Percentiles rank a stretch among this genome's conserved stretches.
These are phyloP conservation scores for Geotrichum citri-aurantii DNA, from an alignment of 1,139 yeast species.

Conservation along the genomic window DNA sequence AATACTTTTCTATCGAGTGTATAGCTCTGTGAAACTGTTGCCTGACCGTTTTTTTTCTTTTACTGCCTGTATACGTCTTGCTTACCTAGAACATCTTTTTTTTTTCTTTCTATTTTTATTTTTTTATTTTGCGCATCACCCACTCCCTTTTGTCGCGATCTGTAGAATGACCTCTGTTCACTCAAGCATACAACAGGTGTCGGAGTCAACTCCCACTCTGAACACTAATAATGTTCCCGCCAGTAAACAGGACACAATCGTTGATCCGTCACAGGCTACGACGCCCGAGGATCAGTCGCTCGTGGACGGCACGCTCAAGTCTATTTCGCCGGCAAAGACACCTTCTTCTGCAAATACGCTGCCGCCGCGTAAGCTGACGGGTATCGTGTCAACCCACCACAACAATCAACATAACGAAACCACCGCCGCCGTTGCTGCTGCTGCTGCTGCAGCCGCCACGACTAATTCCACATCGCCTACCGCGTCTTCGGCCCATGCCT, in stretches of 20 bases:
- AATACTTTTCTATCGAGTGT: background rate
- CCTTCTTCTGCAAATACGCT: slow-evolving; percentile 7
- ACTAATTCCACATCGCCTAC: background rate
- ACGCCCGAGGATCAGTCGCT: slow-evolving; percentile 7
- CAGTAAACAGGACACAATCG: slow-evolving; percentile 8
- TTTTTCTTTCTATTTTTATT: background rate
- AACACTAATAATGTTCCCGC: background rate
- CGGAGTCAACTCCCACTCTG: background rate
- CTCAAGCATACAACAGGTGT: slow-evolving; percentile 3
- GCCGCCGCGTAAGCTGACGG: slow-evolving; percentile 7
- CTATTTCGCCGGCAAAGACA: background rate
- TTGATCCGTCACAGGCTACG: background rate
- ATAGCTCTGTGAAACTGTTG: background rate
- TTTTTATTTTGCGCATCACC: background rate
- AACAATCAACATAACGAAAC: background rate
- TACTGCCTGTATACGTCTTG: background rate
- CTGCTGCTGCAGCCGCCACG: slow-evolving; percentile 3
- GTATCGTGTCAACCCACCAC: background rate
- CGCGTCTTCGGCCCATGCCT: background rate
- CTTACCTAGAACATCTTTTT: background rate
- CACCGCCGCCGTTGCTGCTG: background rate
- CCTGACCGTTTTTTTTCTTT: background rate
- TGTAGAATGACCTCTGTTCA: slow-evolving; percentile 12
- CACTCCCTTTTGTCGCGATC: background rate
- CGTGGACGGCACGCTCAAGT: background rate